Percentiles rank a stretch among this genome's conserved stretches.
Conservation (phyloP, 208 protist species). For the Wallacemonas rigidus region DNA sequence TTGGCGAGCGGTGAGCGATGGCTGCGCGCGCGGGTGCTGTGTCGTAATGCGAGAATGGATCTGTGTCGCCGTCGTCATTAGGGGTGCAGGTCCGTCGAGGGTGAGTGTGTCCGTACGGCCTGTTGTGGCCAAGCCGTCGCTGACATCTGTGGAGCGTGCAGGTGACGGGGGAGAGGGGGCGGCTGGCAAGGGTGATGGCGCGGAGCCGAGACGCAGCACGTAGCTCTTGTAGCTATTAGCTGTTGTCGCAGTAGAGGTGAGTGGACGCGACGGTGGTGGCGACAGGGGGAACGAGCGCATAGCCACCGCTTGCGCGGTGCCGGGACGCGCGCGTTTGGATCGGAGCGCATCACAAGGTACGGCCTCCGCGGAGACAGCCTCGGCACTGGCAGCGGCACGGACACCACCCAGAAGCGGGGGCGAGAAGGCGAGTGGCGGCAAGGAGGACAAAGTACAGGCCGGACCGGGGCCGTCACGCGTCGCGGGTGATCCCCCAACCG, state of each 20-base stretch:
- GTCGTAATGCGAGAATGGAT: background rate
- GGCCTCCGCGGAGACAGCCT: too few species aligned
- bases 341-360: too few species aligned
- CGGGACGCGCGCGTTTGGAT: background rate
- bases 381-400: too few species aligned
- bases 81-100: too few species aligned
- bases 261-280: background rate
- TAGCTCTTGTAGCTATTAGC: background rate
- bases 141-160: background rate
- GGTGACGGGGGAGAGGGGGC: background rate
- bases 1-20: too few species aligned
- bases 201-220: constrained; percentile 2
- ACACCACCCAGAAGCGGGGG: too few species aligned
- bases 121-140: too few species aligned
- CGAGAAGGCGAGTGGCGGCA: too few species aligned
- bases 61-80: background rate
- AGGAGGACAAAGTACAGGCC: too few species aligned
- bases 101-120: too few species aligned
- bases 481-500: background rate
- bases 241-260: background rate
- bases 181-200: background rate
- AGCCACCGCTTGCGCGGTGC: background rate
- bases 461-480: too few species aligned
- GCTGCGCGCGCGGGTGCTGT: too few species aligned
- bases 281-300: background rate